A percentile compares a stretch with the other conserved stretches of the same genome.
Evolutionary conservation across 768 basidiomycete species (phyloP).

Genomic region (Pleurotus eryngii): DNA sequence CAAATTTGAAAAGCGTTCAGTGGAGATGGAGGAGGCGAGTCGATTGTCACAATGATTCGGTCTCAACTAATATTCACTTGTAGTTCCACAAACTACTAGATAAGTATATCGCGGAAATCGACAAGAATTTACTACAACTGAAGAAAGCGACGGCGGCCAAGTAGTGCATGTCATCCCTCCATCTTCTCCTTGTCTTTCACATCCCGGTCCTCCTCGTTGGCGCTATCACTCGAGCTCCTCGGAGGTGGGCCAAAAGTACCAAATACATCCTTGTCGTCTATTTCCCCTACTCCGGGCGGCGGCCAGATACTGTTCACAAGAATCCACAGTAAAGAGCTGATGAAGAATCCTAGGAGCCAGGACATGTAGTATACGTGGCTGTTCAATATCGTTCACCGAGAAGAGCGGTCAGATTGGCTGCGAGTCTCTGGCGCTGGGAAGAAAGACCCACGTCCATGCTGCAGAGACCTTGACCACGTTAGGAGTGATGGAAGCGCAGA

Average conservation of each 20-base stretch:
- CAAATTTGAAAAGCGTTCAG: constrained; percentile 63
- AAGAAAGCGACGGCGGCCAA: constrained; percentile 53
- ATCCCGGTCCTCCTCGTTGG: neutral
- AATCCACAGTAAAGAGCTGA: constrained; percentile 20
- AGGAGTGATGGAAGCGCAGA: constrained; percentile 19
- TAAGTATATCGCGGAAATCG: constrained; percentile 58
- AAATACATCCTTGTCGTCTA: constrained; percentile 19
- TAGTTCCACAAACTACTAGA: constrained; percentile 79
- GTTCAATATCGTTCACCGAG: neutral
- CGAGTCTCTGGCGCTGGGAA: neutral
- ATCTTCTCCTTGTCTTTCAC: neutral
- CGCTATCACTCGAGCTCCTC: neutral
- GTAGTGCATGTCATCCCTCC: neutral
- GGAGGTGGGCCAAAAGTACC: constrained; percentile 15
- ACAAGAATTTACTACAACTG: constrained; percentile 57
- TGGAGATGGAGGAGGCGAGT: constrained; percentile 68
- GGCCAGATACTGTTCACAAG: constrained; percentile 20
- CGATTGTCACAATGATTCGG: neutral
- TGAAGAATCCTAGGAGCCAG: constrained; percentile 20
- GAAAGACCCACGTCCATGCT: constrained; percentile 20
- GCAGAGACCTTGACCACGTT: constrained; percentile 12
- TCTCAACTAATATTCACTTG: neutral
- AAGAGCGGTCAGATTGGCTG: too few species aligned
- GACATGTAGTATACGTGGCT: constrained; percentile 25
- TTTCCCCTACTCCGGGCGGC: constrained; percentile 19